Percentiles rank a stretch among this genome's conserved stretches.
These are phyloP conservation scores for Esteya vermicola DNA, from an alignment of 2,329 filamentous ascomycete genomes.

Conservation along the genomic window DNA sequence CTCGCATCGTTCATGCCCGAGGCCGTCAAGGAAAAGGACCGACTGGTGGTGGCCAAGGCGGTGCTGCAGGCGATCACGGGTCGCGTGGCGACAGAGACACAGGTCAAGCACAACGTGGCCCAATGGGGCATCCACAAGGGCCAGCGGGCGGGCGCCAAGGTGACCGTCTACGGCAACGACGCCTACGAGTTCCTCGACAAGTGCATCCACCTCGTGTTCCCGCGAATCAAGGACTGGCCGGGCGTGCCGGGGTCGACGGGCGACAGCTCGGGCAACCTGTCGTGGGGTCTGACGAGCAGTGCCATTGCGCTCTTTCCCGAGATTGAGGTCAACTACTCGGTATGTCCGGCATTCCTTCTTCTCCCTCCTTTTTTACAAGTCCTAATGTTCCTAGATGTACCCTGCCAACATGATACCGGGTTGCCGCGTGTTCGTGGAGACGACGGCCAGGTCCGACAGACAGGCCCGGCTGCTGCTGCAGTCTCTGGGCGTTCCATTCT, in stretches of 20 bases:
- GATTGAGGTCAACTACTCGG: conserved; percentile 88
- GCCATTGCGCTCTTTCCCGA: conserved; percentile 80
- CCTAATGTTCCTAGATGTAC: conserved; percentile 32
- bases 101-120: conserved; percentile 53
- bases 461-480: conserved; percentile 67
- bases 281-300: conserved; percentile 63
- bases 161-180: conserved; percentile 60
- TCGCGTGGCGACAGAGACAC: conserved; percentile 55
- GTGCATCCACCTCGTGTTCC: conserved; percentile 77
- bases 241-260: conserved; percentile 56
- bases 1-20: conserved; percentile 63
- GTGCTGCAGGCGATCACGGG: conserved; percentile 77
- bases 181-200: conserved; percentile 89
- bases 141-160: conserved; percentile 61
- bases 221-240: conserved; percentile 90
- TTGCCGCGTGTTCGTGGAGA: conserved; percentile 71
- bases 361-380: conserved; percentile 4
- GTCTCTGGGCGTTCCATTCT: conserved; percentile 65
- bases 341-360: conserved; percentile 33
- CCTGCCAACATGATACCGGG: conserved; percentile 65
- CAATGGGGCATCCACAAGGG: conserved; percentile 63
- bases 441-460: conserved; percentile 69
- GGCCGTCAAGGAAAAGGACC: conserved; percentile 55
- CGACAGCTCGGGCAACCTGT: conserved; percentile 77
- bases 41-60: conserved; percentile 72